Evolutionary conservation across 805 yeast species (phyloP), one percentile per base, ranked within the genome.

Genomic region (Candida namnaoensis): DNA sequence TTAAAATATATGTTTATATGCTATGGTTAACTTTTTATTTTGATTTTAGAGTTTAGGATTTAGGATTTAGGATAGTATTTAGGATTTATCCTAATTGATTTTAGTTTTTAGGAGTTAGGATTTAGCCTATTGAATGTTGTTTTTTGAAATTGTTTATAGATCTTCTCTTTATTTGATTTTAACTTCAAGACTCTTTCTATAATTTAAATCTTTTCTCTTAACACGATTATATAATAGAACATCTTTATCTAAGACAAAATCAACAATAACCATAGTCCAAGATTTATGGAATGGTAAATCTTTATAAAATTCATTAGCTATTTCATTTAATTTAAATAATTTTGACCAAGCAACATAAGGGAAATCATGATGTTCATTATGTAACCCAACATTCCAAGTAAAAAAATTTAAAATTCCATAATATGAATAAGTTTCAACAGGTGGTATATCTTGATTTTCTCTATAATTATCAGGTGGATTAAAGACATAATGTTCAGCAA

Each of bases 361-460:
- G 70, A 88, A 88, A 64, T 88, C 97, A 57, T 88, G 97, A 61
- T 88, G 97, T 61, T 88, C 97, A 54, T 85, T 88, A 61, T 88
- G 97, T 57, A 86, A 78, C 2, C 97, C 97, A 8, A 88, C 96
- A 53, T 88, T 88, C 91, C 95, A 88, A 1, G 93, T 86, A 48
- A 90, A 64, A 34, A 71, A 44, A 56, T 88, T 88, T 49, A 88
- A 69, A 25, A 76, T 63, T 0, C 97, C 97, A 53, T 88, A 88
- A 63, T 88, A 88, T 7, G 95, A 83, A 56, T 80, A 88, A 0
- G 97, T 88, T 57, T 88, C 97, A 8, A 76, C 65, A 0, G 91
- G 90, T 14, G 83, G 79, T 3, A 58, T 48, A 32, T 64, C 70
- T 1, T 44, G 47, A 25, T 28, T 44, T 45, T 36, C 42, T 41